phyloP scores from a whole-genome alignment of 2,329 filamentous ascomycete species.

The Botrytis tulipae region DNA sequence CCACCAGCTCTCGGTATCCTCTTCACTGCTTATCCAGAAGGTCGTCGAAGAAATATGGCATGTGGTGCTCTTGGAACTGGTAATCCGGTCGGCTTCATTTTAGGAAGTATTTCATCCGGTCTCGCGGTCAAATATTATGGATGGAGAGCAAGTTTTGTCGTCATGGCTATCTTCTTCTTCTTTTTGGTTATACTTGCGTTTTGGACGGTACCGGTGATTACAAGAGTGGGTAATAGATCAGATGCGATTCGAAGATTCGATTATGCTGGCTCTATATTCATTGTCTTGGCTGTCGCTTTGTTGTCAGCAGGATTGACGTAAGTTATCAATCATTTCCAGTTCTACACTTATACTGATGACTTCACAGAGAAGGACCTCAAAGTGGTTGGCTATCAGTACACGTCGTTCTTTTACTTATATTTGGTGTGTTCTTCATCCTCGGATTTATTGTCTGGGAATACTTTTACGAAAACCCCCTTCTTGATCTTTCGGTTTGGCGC shows the following conservation, averaged over 20 bases:
- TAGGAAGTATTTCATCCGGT: constrained; percentile 57
- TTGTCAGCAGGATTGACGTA: constrained; percentile 33
- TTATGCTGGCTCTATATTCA: constrained; percentile 32
- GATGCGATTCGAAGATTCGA: constrained; percentile 28
- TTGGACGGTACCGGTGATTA: constrained; percentile 60
- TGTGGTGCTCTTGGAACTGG: constrained; percentile 58
- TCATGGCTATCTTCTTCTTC: constrained; percentile 63
- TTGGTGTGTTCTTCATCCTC: constrained; percentile 56
- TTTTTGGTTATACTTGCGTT: constrained; percentile 55
- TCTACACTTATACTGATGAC: not conserved
- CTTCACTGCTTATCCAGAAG: constrained; percentile 61
- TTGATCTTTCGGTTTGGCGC: constrained; percentile 56
- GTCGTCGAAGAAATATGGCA: constrained; percentile 57
- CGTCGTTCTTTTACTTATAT: constrained; percentile 59
- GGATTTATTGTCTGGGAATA: constrained; percentile 63
- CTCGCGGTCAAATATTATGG: constrained; percentile 58
- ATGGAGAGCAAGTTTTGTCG: constrained; percentile 63
- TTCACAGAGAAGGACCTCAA: constrained; percentile 40
- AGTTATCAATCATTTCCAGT: constrained; percentile 13
- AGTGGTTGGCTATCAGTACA: constrained; percentile 62
- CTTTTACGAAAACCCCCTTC: constrained; percentile 48
- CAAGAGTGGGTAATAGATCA: constrained; percentile 39
- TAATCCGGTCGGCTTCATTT: constrained; percentile 43
- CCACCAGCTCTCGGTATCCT: constrained; percentile 64
- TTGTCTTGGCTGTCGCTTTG: constrained; percentile 28